Evolutionary conservation across 345 rosid species (phyloP).

Genomic region (Lepidium sativum): DNA sequence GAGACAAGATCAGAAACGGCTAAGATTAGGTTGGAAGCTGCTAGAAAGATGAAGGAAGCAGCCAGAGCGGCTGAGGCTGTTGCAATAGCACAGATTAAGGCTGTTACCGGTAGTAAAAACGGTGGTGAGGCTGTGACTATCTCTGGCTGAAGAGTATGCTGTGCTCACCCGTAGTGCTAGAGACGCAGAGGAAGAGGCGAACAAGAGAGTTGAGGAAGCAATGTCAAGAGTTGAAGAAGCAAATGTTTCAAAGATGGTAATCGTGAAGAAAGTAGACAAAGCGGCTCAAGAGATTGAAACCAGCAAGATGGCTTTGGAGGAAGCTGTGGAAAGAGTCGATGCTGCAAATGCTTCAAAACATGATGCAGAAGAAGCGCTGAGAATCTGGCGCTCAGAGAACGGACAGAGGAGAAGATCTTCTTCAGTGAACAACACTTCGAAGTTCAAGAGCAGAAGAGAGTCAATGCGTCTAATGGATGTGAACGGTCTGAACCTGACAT

Average conservation of each 20-base stretch:
- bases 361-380: slow-evolving; percentile 65
- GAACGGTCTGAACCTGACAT: slow-evolving; percentile 42
- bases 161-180: slow-evolving; percentile 39
- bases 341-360: slow-evolving; percentile 54
- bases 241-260: slow-evolving; percentile 31
- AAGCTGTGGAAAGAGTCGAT: slow-evolving; percentile 60
- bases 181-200: slow-evolving; percentile 56
- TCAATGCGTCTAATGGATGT: slow-evolving; percentile 41
- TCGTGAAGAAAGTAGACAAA: slow-evolving; percentile 62
- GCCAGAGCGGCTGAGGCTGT: slow-evolving; percentile 85
- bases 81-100: slow-evolving; percentile 72
- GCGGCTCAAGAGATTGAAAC: slow-evolving; percentile 63
- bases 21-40: slow-evolving; percentile 65
- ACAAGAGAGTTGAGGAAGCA: slow-evolving; percentile 42
- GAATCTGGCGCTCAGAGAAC: slow-evolving; percentile 47
- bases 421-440: slow-evolving; percentile 47
- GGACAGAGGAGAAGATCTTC: slow-evolving; percentile 35
- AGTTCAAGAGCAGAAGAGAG: slow-evolving; percentile 61
- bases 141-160: slow-evolving; percentile 57
- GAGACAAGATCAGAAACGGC: slow-evolving; percentile 58
- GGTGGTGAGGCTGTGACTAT: slow-evolving; percentile 35
- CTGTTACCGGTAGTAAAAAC: slow-evolving; percentile 34
- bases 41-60: slow-evolving; percentile 82
- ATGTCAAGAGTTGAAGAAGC: slow-evolving; percentile 54
- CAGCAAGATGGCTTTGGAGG: slow-evolving; percentile 61